These are phyloP conservation scores for Lablab purpureus DNA, from an alignment of 306 rosid genomes.

Conservation along the genomic window DNA sequence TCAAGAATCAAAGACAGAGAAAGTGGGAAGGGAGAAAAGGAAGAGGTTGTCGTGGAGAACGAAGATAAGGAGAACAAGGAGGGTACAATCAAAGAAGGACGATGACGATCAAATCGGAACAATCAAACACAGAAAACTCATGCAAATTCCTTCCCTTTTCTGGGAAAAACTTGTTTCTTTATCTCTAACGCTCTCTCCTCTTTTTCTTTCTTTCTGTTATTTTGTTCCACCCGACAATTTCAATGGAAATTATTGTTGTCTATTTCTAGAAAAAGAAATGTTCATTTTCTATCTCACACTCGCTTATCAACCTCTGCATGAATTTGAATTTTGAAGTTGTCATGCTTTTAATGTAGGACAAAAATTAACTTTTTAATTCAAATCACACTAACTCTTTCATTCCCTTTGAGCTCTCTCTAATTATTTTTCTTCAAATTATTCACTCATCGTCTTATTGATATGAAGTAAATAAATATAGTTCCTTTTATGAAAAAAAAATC, in stretches of 20 bases:
- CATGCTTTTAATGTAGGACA: not conserved
- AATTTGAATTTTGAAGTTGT: constrained; percentile 11
- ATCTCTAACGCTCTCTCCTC: not conserved
- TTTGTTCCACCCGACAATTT: constrained; percentile 34
- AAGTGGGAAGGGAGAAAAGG: not conserved
- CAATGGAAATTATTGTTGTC: constrained; percentile 24
- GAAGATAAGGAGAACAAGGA: constrained; percentile 23
- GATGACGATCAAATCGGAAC: constrained; percentile 45
- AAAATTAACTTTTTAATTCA: not conserved
- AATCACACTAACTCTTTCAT: not conserved
- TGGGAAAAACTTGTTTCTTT: constrained; percentile 1
- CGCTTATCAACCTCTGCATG: constrained; percentile 10
- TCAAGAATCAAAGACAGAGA: constrained; percentile 22
- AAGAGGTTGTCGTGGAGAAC: constrained; percentile 4
- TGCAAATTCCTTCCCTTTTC: constrained; percentile 42
- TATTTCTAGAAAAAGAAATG: constrained; percentile 33
- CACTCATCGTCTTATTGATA: not conserved
- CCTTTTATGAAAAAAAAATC: not conserved
- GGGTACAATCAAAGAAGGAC: constrained; percentile 19
- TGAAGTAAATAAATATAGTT: not conserved
- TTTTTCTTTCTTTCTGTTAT: not conserved
- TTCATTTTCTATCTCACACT: not conserved
- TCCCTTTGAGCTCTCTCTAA: too few species aligned
- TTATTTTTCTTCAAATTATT: too few species aligned
- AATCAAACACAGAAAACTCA: constrained; percentile 38